Percentiles rank a stretch among this genome's conserved stretches.
These are phyloP conservation scores for Leucocoprinus sp. DNA, from an alignment of 768 basidiomycete genomes.

Conservation along the genomic window DNA sequence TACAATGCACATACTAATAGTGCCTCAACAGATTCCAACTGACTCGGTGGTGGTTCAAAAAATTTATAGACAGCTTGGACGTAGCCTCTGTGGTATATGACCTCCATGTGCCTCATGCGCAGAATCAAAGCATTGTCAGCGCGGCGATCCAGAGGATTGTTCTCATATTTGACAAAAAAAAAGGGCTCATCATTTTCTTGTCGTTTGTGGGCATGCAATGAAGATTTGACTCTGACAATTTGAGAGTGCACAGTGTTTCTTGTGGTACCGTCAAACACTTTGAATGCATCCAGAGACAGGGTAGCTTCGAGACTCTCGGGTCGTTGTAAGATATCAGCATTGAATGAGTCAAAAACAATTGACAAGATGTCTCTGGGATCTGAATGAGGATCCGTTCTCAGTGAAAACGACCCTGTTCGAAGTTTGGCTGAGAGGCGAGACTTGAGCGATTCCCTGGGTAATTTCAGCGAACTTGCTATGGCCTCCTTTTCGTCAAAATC, in stretches of 20 bases:
- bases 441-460: slow-evolving; percentile 75
- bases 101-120: slow-evolving; percentile 91
- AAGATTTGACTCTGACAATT: slow-evolving; percentile 67
- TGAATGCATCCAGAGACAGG: slow-evolving; percentile 76
- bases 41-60: slow-evolving; percentile 89
- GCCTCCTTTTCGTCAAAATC: slow-evolving; percentile 88
- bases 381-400: slow-evolving; percentile 69
- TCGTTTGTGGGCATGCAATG: slow-evolving; percentile 16
- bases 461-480: slow-evolving; percentile 58
- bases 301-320: slow-evolving; percentile 82
- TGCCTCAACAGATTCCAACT: slow-evolving; percentile 92
- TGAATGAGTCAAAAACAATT: slow-evolving; percentile 79
- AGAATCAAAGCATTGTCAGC: slow-evolving; percentile 88
- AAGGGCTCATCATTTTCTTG: slow-evolving; percentile 34
- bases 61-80: slow-evolving; percentile 88
- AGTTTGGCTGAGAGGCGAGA: slow-evolving; percentile 68
- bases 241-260: slow-evolving; percentile 73
- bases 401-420: slow-evolving; percentile 79
- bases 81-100: slow-evolving; percentile 92
- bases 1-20: slow-evolving; percentile 51
- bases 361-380: slow-evolving; percentile 67
- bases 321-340: slow-evolving; percentile 76
- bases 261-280: slow-evolving; percentile 90
- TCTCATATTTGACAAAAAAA: slow-evolving; percentile 88
- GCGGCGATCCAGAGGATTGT: slow-evolving; percentile 82